These are phyloP conservation scores for Epithemia pelagica DNA, from an alignment of 108 stramenopile species.

Conservation along the genomic window DNA sequence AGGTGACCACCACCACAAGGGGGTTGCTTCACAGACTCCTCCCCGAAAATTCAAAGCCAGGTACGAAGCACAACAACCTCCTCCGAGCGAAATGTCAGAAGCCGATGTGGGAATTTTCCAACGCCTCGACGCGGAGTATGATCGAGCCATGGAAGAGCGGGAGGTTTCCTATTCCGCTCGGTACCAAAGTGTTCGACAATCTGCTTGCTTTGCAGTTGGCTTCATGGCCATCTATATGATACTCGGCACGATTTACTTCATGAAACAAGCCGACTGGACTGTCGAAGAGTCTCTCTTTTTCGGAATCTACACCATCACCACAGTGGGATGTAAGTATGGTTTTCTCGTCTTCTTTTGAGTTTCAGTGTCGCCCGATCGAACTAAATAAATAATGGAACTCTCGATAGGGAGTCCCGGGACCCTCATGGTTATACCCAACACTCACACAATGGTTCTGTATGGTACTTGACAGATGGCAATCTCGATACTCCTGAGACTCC, in stretches of 20 bases:
- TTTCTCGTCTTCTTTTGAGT: no score
- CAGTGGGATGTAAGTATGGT: constrained; percentile 51
- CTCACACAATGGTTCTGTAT: constrained; percentile 18
- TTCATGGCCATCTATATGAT: constrained; percentile 57
- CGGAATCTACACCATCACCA: constrained; percentile 81
- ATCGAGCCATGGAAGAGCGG: constrained; percentile 67
- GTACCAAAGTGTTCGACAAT: constrained; percentile 58
- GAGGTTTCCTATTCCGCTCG: constrained; percentile 78
- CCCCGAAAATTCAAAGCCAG: neutral
- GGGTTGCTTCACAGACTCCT: neutral
- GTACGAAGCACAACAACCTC: neutral
- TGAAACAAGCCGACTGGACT: constrained; percentile 43
- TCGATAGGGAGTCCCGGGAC: no score
- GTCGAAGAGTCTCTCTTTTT: constrained; percentile 71
- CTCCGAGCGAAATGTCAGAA: neutral
- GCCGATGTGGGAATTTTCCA: constrained; percentile 49
- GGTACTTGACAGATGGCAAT: constrained; percentile 35
- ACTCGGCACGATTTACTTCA: constrained; percentile 57
- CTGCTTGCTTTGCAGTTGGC: constrained; percentile 40
- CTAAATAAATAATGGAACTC: no score
- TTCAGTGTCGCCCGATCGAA: no score
- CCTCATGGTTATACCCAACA: no score
- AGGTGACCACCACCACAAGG: neutral
- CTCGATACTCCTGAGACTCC: constrained; percentile 58
- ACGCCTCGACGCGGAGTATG: constrained; percentile 71